Base-by-base conservation (phyloP, 768 basidiomycete species). In the Leccinum incarnatum region DNA sequence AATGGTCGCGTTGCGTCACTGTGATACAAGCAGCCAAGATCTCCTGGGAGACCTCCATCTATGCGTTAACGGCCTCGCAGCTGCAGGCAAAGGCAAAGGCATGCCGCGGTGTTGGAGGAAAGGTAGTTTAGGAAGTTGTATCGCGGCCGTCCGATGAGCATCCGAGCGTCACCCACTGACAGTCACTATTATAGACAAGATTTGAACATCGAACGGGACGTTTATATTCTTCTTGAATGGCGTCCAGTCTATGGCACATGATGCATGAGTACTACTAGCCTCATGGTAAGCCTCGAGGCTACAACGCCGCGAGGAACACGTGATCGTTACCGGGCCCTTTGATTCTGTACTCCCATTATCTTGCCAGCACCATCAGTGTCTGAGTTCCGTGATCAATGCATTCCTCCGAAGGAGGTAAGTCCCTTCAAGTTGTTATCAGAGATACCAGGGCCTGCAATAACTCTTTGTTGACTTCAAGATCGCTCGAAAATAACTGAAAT, bases 61-160 rank as follows among this genome's bases (percentile, higher is more conserved):
- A 32, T 12, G 32, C 32, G 32, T 15, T 0, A 14, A 14, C 12
- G 12, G 34, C 37, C 15, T 40, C 15, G 37, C 0, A 17, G 37
- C 8, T 40, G n/a, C n/a, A n/a, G n/a, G n/a, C n/a, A 1, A 0
- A 17, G 7, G 7, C 1, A 4, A 17, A 17, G 37, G 8, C 14
- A 36, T 7, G 14, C 8, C 37, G 37, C 37, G 17, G 17, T 0
- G 37, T 37, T 37, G 17, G 37, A 37, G 15, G 0, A 37, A 17
- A 37, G 37, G 7, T 17, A 37, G 37, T 40, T 2, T 9, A 40
- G 40, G n/a, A 40, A 40, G n/a, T 9, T n/a, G n/a, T 10, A 9
- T n/a, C 8, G 37, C 2, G 37, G 17, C 37, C 17, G 37, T 14
- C 17, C 30, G 30, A 30, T 40, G 37, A 37, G 17, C 17, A 40